Evolutionary conservation across 306 rosid species (phyloP).

Genomic region (Vachellia pachyceras): DNA sequence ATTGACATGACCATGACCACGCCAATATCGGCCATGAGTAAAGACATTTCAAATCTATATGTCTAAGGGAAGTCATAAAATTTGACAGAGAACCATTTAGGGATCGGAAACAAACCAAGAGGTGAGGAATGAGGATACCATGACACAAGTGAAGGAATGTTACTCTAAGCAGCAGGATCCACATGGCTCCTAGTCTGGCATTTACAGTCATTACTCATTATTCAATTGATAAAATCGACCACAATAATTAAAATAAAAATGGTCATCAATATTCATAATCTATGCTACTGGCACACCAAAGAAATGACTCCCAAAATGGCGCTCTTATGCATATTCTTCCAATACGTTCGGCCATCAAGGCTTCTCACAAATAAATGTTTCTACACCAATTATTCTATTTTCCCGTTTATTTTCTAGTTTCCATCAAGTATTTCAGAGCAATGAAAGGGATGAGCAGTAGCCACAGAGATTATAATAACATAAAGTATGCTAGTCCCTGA

Average conservation of each 20-base stretch:
- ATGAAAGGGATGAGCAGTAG: neutral
- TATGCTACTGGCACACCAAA: neutral
- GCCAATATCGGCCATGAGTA: neutral
- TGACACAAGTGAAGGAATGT: neutral
- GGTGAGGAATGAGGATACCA: neutral
- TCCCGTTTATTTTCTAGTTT: neutral
- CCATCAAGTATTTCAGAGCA: neutral
- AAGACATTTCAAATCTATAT: neutral
- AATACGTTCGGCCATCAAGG: neutral
- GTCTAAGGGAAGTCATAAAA: neutral
- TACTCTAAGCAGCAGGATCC: slow-evolving; percentile 3
- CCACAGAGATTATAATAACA: neutral
- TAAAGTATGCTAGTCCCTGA: neutral
- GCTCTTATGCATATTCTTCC: neutral
- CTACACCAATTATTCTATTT: neutral
- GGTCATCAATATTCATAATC: neutral
- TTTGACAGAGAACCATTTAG: neutral
- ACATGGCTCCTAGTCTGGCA: slow-evolving; percentile 11
- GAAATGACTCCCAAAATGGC: neutral
- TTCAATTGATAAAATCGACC: slow-evolving; percentile 1
- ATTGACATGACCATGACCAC: neutral
- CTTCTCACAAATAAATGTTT: neutral
- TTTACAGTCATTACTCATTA: slow-evolving; percentile 2
- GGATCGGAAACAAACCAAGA: neutral
- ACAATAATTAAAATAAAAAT: neutral